Conservation (phyloP, 495 filamentous ascomycete genomes). For the Podospora pseudoanserina region DNA sequence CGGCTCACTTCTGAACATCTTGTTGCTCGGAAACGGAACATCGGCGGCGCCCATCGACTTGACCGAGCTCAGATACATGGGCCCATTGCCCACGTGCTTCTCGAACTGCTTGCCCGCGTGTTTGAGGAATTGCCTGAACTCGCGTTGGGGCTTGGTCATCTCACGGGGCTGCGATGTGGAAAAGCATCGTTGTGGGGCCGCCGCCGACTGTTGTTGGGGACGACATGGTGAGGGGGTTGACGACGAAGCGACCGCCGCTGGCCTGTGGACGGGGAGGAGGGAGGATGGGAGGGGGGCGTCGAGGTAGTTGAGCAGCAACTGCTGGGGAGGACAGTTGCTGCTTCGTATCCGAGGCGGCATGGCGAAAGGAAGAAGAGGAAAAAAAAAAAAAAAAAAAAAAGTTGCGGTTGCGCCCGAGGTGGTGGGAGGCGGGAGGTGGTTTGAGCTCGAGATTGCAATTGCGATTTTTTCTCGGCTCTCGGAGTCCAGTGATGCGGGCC, state of each 20-base stretch:
- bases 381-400: neutral
- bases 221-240: conserved; percentile 8
- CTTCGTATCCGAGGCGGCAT: conserved; percentile 34
- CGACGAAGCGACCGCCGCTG: conserved; percentile 13
- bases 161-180: conserved; percentile 26
- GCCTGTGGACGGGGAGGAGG: neutral
- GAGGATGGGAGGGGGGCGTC: conserved; percentile 11
- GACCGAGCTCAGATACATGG: conserved; percentile 16
- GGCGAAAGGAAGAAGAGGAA: conserved; percentile 8
- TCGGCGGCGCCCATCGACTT: neutral
- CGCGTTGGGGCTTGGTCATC: conserved; percentile 18
- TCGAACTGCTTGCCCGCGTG: conserved; percentile 9
- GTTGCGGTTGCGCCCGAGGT: neutral
- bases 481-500: neutral
- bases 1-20: conserved; percentile 62
- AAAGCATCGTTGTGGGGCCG: conserved; percentile 11
- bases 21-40: conserved; percentile 72
- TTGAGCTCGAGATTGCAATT: neutral
- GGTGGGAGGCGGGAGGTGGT: neutral
- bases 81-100: conserved; percentile 3
- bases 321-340: conserved; percentile 21
- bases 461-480: conserved; percentile 13
- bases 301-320: conserved; percentile 25
- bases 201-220: conserved; percentile 10
- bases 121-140: conserved; percentile 21